phyloP scores from a whole-genome alignment of 768 basidiomycete species.

The Lactarius sp. region DNA sequence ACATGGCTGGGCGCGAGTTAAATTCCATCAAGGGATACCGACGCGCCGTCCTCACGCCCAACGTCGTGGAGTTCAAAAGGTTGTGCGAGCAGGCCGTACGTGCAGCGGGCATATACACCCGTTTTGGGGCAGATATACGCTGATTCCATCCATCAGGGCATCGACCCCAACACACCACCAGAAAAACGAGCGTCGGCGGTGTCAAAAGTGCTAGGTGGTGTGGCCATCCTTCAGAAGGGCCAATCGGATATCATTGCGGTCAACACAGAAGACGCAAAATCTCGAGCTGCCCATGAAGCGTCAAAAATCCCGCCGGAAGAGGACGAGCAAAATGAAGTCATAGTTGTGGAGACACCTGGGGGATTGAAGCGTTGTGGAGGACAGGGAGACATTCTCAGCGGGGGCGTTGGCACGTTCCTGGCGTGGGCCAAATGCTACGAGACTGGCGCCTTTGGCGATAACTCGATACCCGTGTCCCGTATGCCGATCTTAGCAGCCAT shows the following conservation, averaged over 20 bases:
- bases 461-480: conserved; percentile 49
- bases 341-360: conserved; percentile 66
- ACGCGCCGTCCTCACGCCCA: conserved; percentile 87
- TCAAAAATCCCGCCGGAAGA: conserved; percentile 33
- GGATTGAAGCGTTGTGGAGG: conserved; percentile 93
- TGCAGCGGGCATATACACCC: conserved; percentile 3
- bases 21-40: conserved; percentile 77
- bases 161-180: conserved; percentile 48
- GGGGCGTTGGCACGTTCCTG: conserved; percentile 80
- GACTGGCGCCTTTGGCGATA: conserved; percentile 68
- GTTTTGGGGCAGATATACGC: neutral
- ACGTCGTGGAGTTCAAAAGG: conserved; percentile 88
- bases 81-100: conserved; percentile 68
- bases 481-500: conserved; percentile 83
- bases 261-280: conserved; percentile 55
- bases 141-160: conserved; percentile 31
- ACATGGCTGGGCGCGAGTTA: conserved; percentile 69
- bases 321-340: conserved; percentile 40
- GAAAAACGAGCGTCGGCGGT: conserved; percentile 62
- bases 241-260: conserved; percentile 74
- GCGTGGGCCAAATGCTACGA: conserved; percentile 97
- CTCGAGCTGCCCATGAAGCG: conserved; percentile 38
- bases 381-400: conserved; percentile 92
- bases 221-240: conserved; percentile 90
- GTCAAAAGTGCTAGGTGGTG: conserved; percentile 73